Percentiles rank a stretch among this genome's conserved stretches.
phyloP scores from a whole-genome alignment of 2,329 filamentous ascomycete genomes.

The Diaporthe velutina region DNA sequence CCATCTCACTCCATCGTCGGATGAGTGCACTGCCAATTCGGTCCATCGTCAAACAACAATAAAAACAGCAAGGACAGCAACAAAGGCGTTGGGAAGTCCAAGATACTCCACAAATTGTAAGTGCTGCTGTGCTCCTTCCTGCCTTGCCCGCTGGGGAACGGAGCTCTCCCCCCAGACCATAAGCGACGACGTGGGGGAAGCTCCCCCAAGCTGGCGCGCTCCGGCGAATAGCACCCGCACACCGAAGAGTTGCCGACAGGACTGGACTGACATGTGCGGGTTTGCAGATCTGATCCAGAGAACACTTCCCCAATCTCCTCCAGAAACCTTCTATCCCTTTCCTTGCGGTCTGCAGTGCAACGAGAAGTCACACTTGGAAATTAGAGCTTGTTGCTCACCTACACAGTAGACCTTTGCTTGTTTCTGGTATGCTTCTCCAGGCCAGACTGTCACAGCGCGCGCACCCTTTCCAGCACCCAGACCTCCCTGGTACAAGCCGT shows the following conservation, averaged over 20 bases:
- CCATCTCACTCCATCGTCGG: background rate
- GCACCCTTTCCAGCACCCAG: background rate
- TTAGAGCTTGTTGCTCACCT: background rate
- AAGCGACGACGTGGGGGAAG: conserved; percentile 24
- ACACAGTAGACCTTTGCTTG: background rate
- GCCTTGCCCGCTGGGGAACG: background rate
- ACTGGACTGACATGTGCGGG: conserved; percentile 35
- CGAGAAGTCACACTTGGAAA: background rate
- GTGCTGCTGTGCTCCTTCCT: background rate
- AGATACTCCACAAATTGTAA: conserved; percentile 13
- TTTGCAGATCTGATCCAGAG: conserved; percentile 26
- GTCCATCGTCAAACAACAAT: background rate
- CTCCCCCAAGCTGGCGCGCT: conserved; percentile 32
- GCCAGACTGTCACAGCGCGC: background rate
- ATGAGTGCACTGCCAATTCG: background rate
- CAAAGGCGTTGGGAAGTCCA: background rate
- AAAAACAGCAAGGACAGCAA: background rate
- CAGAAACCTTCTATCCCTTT: background rate
- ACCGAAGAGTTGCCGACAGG: conserved; percentile 30
- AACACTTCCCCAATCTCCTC: background rate
- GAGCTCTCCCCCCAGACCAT: conserved; percentile 14
- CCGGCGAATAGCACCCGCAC: conserved; percentile 32
- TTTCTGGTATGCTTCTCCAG: background rate
- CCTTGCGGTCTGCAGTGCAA: conserved; percentile 27
- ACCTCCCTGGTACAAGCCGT: background rate